phyloP scores from a whole-genome alignment of 208 protist species.

The Leishmania mexicana region DNA sequence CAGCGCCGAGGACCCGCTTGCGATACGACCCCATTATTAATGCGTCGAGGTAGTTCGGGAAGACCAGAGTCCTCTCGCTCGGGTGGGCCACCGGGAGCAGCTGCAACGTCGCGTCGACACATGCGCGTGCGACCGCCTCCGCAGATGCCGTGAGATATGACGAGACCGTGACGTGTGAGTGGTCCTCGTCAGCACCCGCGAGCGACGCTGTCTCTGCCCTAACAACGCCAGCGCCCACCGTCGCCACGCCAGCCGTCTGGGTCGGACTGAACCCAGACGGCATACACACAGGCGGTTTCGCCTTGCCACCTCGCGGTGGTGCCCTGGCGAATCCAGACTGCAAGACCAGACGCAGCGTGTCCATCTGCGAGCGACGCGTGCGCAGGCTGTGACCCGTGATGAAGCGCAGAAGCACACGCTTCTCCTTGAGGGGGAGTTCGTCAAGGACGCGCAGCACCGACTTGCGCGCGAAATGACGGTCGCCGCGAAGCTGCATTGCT shows the following conservation, averaged over 20 bases:
- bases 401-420: conserved; percentile 50
- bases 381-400: conserved; percentile 45
- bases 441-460: conserved; percentile 39
- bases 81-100: conserved; percentile 33
- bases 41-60: conserved; percentile 53
- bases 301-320: neutral
- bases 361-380: conserved; percentile 2
- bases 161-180: neutral
- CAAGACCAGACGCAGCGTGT: conserved; percentile 12
- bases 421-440: conserved; percentile 39
- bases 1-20: conserved; percentile 5
- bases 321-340: conserved; percentile 12
- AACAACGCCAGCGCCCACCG: neutral
- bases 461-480: conserved; percentile 28
- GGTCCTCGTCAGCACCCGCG: neutral
- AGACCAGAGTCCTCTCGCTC: conserved; percentile 28
- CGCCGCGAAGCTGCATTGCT: conserved; percentile 1
- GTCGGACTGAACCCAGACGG: too few relatives aligned
- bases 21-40: conserved; percentile 39
- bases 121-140: conserved; percentile 15
- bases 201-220: neutral
- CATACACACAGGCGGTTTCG: neutral
- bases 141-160: neutral
- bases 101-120: conserved; percentile 27
- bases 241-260: neutral